Conservation (phyloP, 306 rosid species). For the Malus domestica region DNA sequence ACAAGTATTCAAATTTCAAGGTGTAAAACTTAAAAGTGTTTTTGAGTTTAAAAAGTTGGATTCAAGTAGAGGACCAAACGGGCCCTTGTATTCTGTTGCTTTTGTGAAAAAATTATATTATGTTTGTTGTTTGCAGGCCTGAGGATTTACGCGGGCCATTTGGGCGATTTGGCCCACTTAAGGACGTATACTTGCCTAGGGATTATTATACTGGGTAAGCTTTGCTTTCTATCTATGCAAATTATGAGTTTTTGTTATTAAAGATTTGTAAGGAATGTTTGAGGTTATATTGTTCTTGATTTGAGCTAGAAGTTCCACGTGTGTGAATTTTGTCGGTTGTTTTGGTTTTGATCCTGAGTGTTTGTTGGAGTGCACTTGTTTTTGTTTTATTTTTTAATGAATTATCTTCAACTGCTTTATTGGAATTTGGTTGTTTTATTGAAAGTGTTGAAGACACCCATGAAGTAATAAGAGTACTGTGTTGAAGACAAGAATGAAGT, state of each 20-base stretch:
- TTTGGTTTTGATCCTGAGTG: neutral
- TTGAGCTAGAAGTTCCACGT: neutral
- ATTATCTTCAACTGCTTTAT: constrained; percentile 39
- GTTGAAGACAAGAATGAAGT: constrained; percentile 66
- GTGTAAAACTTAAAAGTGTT: too few species aligned
- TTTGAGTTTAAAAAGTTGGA: too few species aligned
- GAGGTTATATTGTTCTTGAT: neutral
- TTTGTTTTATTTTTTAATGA: constrained; percentile 3
- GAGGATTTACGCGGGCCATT: constrained; percentile 67
- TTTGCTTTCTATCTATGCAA: neutral
- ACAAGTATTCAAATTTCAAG: too few species aligned
- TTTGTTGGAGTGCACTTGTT: neutral
- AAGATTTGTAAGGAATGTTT: neutral
- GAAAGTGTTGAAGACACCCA: constrained; percentile 72
- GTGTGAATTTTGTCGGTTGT: neutral
- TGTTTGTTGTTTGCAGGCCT: constrained; percentile 35
- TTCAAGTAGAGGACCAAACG: too few species aligned
- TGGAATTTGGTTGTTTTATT: constrained; percentile 67
- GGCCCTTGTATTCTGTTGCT: too few species aligned
- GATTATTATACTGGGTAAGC: constrained; percentile 80
- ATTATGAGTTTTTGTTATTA: neutral
- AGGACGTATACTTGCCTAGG: constrained; percentile 76
- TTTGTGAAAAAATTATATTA: too few species aligned
- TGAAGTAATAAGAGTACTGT: constrained; percentile 63
- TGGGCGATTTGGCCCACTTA: constrained; percentile 66